These are phyloP conservation scores for Microbotryum silenes-acaulis DNA, from an alignment of 1,284 basidiomycete species.

Conservation along the genomic window DNA sequence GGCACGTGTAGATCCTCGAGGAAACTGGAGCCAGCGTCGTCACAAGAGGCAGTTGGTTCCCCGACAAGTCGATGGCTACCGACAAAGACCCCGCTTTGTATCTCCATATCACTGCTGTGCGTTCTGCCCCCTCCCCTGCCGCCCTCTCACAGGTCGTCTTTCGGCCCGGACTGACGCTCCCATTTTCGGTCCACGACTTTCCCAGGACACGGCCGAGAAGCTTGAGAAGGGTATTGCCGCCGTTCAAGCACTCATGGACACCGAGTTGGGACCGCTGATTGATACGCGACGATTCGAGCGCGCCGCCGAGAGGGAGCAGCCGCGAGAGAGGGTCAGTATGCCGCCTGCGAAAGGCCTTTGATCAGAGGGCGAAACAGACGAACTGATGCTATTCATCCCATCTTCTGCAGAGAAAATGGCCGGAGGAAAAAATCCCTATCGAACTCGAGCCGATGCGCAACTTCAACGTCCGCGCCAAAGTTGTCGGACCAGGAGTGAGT, in stretches of 20 bases:
- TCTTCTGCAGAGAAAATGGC: constrained; percentile 71
- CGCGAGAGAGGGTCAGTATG: constrained; percentile 12
- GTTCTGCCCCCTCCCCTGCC: background rate
- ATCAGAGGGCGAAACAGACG: constrained; percentile 1
- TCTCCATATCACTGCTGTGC: constrained; percentile 74
- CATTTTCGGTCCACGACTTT: background rate
- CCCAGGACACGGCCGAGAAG: constrained; percentile 58
- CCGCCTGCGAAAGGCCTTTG: background rate
- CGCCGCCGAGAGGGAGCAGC: constrained; percentile 10
- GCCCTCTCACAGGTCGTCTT: too few relatives aligned
- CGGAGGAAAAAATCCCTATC: constrained; percentile 84
- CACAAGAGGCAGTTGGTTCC: constrained; percentile 90
- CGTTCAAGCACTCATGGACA: constrained; percentile 72
- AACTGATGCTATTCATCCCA: background rate
- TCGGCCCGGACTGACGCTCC: background rate
- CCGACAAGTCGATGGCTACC: constrained; percentile 77
- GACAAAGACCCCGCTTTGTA: constrained; percentile 90
- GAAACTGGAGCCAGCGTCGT: constrained; percentile 82
- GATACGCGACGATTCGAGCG: constrained; percentile 55
- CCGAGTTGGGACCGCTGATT: constrained; percentile 80
- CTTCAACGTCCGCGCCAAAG: constrained; percentile 95
- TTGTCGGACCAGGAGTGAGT: constrained; percentile 82
- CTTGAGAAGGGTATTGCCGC: constrained; percentile 67
- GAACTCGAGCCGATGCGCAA: constrained; percentile 83
- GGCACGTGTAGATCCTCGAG: constrained; percentile 53